Percentiles rank a stretch among this genome's conserved stretches.
phyloP scores from a whole-genome alignment of 2,329 filamentous ascomycete genomes.

The Arthrobotrys sinensis region DNA sequence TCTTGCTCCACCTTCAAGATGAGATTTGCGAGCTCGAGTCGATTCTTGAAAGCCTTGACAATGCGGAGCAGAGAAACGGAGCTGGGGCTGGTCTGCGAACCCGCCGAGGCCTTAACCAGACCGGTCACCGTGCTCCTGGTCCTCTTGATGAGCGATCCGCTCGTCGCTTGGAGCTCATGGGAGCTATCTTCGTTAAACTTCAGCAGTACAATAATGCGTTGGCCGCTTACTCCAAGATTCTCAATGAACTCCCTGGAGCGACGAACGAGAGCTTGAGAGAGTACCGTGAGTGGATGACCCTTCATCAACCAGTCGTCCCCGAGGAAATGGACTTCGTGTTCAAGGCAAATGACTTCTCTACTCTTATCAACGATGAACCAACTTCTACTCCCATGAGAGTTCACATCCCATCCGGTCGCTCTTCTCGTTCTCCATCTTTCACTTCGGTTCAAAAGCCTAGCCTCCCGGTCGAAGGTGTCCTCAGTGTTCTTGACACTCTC shows the following conservation, averaged over 20 bases:
- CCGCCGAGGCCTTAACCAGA: slow-evolving; percentile 60
- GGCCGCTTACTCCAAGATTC: slow-evolving; percentile 57
- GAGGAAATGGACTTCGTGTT: slow-evolving; percentile 60
- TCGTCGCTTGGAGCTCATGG: slow-evolving; percentile 62
- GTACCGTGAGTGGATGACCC: slow-evolving; percentile 55
- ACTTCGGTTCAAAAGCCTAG: slow-evolving; percentile 22
- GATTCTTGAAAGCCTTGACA: slow-evolving; percentile 79
- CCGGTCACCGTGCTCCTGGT: slow-evolving; percentile 51
- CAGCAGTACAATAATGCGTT: slow-evolving; percentile 62
- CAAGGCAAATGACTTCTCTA: slow-evolving; percentile 57
- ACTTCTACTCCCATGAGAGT: slow-evolving; percentile 43
- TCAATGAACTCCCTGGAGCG: slow-evolving; percentile 53
- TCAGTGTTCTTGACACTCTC: slow-evolving; percentile 40
- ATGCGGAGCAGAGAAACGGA: slow-evolving; percentile 65
- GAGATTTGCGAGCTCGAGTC: slow-evolving; percentile 86
- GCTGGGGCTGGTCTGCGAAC: slow-evolving; percentile 63
- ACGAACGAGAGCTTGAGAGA: slow-evolving; percentile 39
- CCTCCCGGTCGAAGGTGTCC: slow-evolving; percentile 37
- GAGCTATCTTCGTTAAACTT: slow-evolving; percentile 63
- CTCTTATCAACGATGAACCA: slow-evolving; percentile 37
- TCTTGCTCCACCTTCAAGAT: slow-evolving; percentile 87
- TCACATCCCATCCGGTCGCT: slow-evolving; percentile 45
- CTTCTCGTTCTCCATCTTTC: slow-evolving; percentile 53
- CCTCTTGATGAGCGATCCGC: slow-evolving; percentile 55
- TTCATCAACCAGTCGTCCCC: slow-evolving; percentile 53